Evolutionary conservation across 371 early-diverging fungal species (phyloP).

Genomic region (Syncephalastrum racemosum): DNA sequence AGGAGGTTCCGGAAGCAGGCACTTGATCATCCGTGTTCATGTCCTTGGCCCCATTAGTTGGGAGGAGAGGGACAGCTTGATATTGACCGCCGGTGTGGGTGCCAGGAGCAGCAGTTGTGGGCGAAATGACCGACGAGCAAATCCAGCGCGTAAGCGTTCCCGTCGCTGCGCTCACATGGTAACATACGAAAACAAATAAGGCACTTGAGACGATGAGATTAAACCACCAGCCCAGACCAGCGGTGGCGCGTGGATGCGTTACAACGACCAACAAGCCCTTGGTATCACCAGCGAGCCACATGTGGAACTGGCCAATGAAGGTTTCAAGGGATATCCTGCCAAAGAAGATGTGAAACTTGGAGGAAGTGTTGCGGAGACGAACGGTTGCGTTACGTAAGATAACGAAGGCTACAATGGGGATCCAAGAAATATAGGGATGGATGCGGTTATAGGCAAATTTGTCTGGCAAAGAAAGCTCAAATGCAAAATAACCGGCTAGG

Average conservation of each 20-base stretch:
- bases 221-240: slow-evolving; percentile 52
- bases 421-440: slow-evolving; percentile 68
- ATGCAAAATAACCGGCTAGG: slow-evolving; percentile 49
- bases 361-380: slow-evolving; percentile 50
- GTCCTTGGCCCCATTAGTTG: slow-evolving; percentile 11
- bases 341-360: slow-evolving; percentile 54
- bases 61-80: slow-evolving; percentile 24
- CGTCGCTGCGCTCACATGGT: slow-evolving; percentile 52
- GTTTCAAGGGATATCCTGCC: slow-evolving; percentile 74
- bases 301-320: slow-evolving; percentile 79
- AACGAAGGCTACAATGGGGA: slow-evolving; percentile 63
- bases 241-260: slow-evolving; percentile 29
- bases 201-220: slow-evolving; percentile 52
- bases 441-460: slow-evolving; percentile 56
- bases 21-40: background rate
- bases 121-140: slow-evolving; percentile 13
- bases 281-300: slow-evolving; percentile 77
- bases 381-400: slow-evolving; percentile 68
- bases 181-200: slow-evolving; percentile 58
- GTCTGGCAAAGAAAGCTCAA: slow-evolving; percentile 42
- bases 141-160: slow-evolving; percentile 46
- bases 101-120: no score
- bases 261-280: slow-evolving; percentile 59
- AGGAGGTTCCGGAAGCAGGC: background rate
- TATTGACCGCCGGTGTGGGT: slow-evolving; percentile 9